Evolutionary conservation across 148 eudicot species (phyloP), one percentile per base, ranked within the genome.

Genomic region (Chenopodium suecicum): DNA sequence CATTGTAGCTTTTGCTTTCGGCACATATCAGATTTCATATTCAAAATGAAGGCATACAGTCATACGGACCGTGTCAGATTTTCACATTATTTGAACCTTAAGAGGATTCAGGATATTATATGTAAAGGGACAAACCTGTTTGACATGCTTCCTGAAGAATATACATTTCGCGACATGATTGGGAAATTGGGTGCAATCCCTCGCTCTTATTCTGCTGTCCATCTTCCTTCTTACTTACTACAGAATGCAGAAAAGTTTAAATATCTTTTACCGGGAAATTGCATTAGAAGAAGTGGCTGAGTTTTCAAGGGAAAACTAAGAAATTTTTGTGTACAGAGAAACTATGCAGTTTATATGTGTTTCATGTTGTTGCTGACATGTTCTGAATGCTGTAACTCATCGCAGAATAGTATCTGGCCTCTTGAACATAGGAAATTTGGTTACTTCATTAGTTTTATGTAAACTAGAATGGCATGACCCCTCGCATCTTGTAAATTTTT

Each of bases 11-110:
- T 83, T 32, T 83, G 86, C 76, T 83, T 83, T 67, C 82, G 82
- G 3, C 69, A 44, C 7, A 78, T 85, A 32, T 70, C 75, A 13
- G 87, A 85, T 56, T 85, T 85, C 52, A 74, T 85, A 3, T 85
- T 85, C 74, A 85, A 85, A 62, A 83, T 83, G 86, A 83, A 83
- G 75, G 86, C 86, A 1, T 83, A 83, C 32, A 83, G 86, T 60
- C 86, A 85, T 76, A 85, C 52, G 11, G 87, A 85, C 68, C 70
- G 87, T 0, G 65, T 84, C 13, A 66, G 82, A 71, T 85, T 81
- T 67, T 74, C 87, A 17, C 84, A 85, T 74, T 85, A 52, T 75
- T 82, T 85, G 2, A 81, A 78, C 27, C 82, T 82, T 0, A 73
- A 77, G 46, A 83, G 86, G 46, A 83, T 83, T 69, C 86, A 83